A percentile compares a stretch with the other conserved stretches of the same genome.
Evolutionary conservation across 2,329 filamentous ascomycete genomes (phyloP).

Genomic region (Coniella lustricola): DNA sequence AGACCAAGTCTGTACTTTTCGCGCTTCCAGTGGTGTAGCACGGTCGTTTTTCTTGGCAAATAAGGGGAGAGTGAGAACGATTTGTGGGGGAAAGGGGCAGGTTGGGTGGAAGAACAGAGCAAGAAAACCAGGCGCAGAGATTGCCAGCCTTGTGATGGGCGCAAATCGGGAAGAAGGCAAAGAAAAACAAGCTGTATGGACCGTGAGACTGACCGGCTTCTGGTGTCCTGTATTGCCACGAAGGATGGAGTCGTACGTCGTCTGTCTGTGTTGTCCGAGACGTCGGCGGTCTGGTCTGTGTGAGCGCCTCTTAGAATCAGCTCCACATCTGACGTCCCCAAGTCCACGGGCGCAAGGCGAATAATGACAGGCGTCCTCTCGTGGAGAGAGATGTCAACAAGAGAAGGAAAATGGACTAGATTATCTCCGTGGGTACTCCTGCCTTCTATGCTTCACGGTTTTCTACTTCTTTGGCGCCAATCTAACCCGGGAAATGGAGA

Average conservation of each 20-base stretch:
- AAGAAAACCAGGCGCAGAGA: background rate
- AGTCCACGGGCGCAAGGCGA: background rate
- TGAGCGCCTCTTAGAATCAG: constrained; percentile 2
- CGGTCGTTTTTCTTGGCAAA: constrained; percentile 4
- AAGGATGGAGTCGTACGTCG: constrained; percentile 1
- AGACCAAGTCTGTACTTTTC: constrained; percentile 23
- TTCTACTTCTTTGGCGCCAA: constrained; percentile 16
- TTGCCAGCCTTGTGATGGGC: background rate
- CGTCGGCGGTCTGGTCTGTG: constrained; percentile 1
- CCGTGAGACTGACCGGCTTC: constrained; percentile 6
- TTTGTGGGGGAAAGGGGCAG: background rate
- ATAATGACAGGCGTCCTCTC: constrained; percentile 4
- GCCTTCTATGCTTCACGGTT: constrained; percentile 16
- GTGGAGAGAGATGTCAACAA: constrained; percentile 8
- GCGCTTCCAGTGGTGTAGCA: constrained; percentile 12
- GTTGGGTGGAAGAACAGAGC: background rate
- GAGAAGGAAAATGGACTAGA: constrained; percentile 4
- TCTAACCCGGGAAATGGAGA: constrained; percentile 18
- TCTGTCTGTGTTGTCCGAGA: constrained; percentile 4
- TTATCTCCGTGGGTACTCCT: constrained; percentile 15
- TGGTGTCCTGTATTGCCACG: background rate
- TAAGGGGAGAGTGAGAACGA: background rate
- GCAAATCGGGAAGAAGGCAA: background rate
- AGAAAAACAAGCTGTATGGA: constrained; percentile 1
- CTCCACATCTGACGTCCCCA: constrained; percentile 11